phyloP scores from a whole-genome alignment of 805 yeast species.

The Candida schatavii region DNA sequence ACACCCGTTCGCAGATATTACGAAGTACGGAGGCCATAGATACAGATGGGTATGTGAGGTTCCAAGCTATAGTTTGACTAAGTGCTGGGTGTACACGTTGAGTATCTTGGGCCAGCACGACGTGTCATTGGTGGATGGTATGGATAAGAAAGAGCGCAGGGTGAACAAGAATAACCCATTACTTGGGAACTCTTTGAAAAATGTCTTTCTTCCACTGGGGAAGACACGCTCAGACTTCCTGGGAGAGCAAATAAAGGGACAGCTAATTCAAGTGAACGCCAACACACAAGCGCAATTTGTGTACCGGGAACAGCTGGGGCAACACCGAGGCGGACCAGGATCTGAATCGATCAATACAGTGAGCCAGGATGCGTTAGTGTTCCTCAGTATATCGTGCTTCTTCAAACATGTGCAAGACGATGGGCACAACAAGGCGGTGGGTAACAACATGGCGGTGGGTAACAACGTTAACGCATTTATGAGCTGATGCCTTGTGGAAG shows the following conservation, averaged over 20 bases:
- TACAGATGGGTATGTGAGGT: background rate
- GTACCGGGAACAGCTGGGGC: background rate
- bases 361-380: background rate
- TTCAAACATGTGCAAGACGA: slow-evolving; percentile 1
- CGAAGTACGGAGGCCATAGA: background rate
- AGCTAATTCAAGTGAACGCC: background rate
- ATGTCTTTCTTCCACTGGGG: background rate
- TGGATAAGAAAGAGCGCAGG: background rate
- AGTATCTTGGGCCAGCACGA: background rate
- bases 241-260: background rate
- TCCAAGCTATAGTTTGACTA: background rate
- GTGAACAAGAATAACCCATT: slow-evolving; percentile 1
- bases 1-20: background rate
- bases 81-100: background rate
- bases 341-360: background rate
- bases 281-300: background rate
- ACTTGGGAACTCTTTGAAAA: background rate
- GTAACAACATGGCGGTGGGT: too few species aligned
- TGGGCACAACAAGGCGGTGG: background rate
- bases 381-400: background rate
- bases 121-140: background rate
- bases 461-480: too few species aligned
- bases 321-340: background rate
- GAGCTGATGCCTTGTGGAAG: too few species aligned
- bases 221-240: background rate